Conservation (phyloP, 164 flowering plant species). For the Vitis amurensis region DNA sequence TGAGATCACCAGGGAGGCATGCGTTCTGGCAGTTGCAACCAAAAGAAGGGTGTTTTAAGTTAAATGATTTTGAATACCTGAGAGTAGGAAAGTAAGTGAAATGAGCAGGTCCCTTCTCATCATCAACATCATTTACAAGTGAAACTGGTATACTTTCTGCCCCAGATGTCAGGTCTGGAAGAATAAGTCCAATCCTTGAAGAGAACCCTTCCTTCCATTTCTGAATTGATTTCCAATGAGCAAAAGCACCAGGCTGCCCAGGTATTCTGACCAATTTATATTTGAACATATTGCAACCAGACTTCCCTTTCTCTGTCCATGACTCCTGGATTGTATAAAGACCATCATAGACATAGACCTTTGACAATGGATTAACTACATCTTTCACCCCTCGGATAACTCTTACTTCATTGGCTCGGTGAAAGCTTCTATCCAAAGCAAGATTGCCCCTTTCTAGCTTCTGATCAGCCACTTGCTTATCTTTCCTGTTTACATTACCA, state of each 20-base stretch:
- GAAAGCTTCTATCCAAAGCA: conserved; percentile 52
- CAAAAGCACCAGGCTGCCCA: conserved; percentile 50
- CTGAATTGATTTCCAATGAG: conserved; percentile 44
- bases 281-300: conserved; percentile 50
- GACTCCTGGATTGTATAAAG: conserved; percentile 49
- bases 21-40: conserved; percentile 34
- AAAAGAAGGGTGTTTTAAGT: conserved; percentile 16
- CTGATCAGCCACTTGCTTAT: conserved; percentile 38
- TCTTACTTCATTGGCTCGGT: conserved; percentile 45
- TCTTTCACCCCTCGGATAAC: conserved; percentile 54
- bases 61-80: conserved; percentile 31
- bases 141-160: conserved; percentile 49
- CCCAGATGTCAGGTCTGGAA: conserved; percentile 51
- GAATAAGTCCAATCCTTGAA: conserved; percentile 34
- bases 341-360: conserved; percentile 60
- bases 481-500: conserved; percentile 29
- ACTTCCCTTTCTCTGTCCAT: conserved; percentile 51
- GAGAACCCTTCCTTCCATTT: conserved; percentile 38
- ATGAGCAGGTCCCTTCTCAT: conserved; percentile 47
- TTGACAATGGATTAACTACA: conserved; percentile 19
- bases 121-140: conserved; percentile 60
- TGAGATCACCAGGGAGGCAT: conserved; percentile 27
- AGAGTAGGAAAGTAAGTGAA: conserved; percentile 35
- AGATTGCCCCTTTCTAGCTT: conserved; percentile 68
- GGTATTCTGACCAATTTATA: conserved; percentile 45